Base-by-base conservation (phyloP, 2,329 filamentous ascomycete species). In the Xylariaceae sp. region DNA sequence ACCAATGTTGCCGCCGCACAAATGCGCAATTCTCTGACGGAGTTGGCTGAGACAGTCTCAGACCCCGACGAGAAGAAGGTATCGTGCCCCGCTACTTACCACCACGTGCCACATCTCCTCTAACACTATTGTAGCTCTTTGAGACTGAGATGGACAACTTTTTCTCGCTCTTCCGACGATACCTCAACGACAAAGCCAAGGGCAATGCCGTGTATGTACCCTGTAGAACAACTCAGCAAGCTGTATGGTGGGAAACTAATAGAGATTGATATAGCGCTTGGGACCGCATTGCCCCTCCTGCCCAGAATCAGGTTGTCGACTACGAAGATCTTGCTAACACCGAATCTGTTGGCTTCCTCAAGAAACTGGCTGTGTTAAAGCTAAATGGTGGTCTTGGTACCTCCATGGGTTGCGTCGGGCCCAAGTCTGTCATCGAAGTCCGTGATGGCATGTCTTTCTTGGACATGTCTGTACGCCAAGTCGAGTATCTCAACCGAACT, bases 121-220 rank as follows among this genome's bases (percentile, higher is more conserved):
- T 56, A 45, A 58, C 51, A 19, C 31, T 14, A 3, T 36, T 42
- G 61, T 60, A 89, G 89, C 84, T 95, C 60, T 97, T 97, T 72
- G 92, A 97, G 77, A 95, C 91, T 5, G 92, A 99, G 76, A 97
- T 96, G 91, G 94, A 99, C 83, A 99, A 99, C 85, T 99, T 99
- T 81, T 99, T 99, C 70, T 87, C 90, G 54, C 87, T 99, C 55
- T 99, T 99, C 86, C 88, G 94, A 68, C 85, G 94, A 75, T 99
- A 96, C 75, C 79, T 99, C 57, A 96, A 96, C 70, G 94, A 97
- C 78, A 96, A 96, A 81, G 92, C 94, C 68, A 97, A 97, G 84
- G 91, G 92, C 71, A 96, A 94, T 70, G 84, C 84, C 45, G 83
- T 94, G 81, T 87, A 78, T 59, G 82, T 72, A 27, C 22, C 22